Percentiles rank a stretch among this genome's conserved stretches.
Conservation (phyloP, 2,329 filamentous ascomycete species). For the Myriosclerotinia curreyana region DNA sequence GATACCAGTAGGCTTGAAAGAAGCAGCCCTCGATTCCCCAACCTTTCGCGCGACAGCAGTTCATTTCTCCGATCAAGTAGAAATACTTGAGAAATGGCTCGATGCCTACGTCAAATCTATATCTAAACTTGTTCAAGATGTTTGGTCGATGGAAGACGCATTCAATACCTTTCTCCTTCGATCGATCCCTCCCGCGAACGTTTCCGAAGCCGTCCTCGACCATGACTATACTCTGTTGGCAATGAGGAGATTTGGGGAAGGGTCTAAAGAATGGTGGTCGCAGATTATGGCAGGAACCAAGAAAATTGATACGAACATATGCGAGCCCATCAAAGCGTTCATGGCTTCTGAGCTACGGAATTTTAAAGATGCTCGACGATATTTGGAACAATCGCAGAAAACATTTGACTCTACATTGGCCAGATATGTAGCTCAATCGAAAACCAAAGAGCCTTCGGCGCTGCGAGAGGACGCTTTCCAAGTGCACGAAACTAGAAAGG, state of each 20-base stretch:
- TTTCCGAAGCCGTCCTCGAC: constrained; percentile 83
- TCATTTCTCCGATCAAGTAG: constrained; percentile 89
- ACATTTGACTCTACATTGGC: constrained; percentile 77
- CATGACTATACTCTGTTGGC: constrained; percentile 92
- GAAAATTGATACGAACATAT: constrained; percentile 70
- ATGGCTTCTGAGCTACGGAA: constrained; percentile 73
- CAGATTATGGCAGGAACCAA: constrained; percentile 71
- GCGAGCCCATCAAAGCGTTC: constrained; percentile 80
- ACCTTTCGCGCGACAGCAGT: constrained; percentile 85
- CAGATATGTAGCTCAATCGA: constrained; percentile 79
- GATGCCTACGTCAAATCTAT: constrained; percentile 65
- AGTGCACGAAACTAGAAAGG: constrained; percentile 86
- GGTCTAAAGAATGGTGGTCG: constrained; percentile 83
- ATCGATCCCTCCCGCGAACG: constrained; percentile 67
- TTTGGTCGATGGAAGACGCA: constrained; percentile 72
- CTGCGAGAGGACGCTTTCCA: constrained; percentile 94
- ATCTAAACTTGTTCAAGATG: constrained; percentile 59
- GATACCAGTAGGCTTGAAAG: constrained; percentile 78
- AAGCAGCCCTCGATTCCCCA: constrained; percentile 93
- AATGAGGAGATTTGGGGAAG: constrained; percentile 79
- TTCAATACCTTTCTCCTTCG: constrained; percentile 74
- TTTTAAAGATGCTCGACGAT: constrained; percentile 80
- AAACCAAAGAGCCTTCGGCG: constrained; percentile 89
- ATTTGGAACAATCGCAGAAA: constrained; percentile 77
- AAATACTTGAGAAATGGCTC: constrained; percentile 89